Evolutionary conservation across 2,329 filamentous ascomycete genomes (phyloP), one percentile per base, ranked within the genome.

Genomic region (Cyanodermella asteris): DNA sequence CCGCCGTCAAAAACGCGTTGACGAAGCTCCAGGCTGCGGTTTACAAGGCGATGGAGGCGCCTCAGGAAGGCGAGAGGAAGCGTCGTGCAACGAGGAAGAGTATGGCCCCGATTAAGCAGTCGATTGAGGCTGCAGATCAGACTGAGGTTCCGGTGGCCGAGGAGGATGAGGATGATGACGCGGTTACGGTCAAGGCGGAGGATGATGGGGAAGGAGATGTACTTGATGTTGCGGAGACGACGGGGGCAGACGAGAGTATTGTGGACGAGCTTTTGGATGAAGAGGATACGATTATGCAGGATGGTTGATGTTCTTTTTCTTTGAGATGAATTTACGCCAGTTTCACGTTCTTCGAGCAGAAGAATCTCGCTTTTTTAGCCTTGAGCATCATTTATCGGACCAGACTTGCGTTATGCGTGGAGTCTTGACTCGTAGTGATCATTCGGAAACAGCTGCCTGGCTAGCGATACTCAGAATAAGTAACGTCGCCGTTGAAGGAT

Each of bases 11-110:
- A 5, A 62, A 64, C 23, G 47, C 52, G 13, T 46, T 69, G n/a
- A 53, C 55, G 31, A 68, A 66, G 33, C 36, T 71, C 2, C 53
- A 55, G 28, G 40, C 42, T 12, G 39, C 39, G 6, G 36, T 72
- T 7, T 51, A 60, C 27, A 64, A 68, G 35, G 52, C 61, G 9
- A 51, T 68, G 28, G 51, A 58, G 28, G 54, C 51, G 20, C 47
- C 45, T 10, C 33, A 50, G 13, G 49, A 47, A 4, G 36, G 38
- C 7, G 50, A 50, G 23, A 52, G n/a, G n/a, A n/a, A n/a, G n/a
- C 53, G 3, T n/a, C n/a, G n/a, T n/a, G 6, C 20, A 12, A 7
- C 13, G 5, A 21, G 7, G 14, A 21, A 10, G 20, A 7, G 20
- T 10, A 8, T 21, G 20, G 20, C n/a, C n/a, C n/a, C n/a, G n/a